Conservation (phyloP, 768 basidiomycete genomes). For the Cytidiella melzeri region DNA sequence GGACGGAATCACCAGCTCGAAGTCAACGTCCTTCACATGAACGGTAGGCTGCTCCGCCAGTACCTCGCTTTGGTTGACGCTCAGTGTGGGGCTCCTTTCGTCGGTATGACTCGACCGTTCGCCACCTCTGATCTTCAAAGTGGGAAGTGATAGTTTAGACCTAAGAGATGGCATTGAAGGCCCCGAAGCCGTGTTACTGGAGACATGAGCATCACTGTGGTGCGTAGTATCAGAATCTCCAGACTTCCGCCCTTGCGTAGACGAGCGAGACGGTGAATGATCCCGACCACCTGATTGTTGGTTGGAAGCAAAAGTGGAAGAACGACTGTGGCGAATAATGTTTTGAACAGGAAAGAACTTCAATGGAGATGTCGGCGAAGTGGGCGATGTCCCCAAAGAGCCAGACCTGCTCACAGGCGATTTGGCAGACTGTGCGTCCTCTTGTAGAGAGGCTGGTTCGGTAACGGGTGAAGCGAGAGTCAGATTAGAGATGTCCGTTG, state of each 20-base stretch:
- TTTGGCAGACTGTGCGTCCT: too few species aligned
- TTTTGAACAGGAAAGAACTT: slow-evolving; percentile 2
- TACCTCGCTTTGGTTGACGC: slow-evolving; percentile 15
- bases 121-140: slow-evolving; percentile 42
- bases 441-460: too few species aligned
- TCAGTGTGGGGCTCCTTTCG: slow-evolving; percentile 23
- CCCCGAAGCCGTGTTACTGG: slow-evolving; percentile 35
- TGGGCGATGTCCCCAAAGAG: not conserved
- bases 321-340: slow-evolving; percentile 9
- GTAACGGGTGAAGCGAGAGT: too few species aligned
- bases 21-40: slow-evolving; percentile 78
- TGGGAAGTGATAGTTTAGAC: slow-evolving; percentile 64
- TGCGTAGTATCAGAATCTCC: slow-evolving; percentile 26
- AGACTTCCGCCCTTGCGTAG: slow-evolving; percentile 12
- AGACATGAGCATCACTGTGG: slow-evolving; percentile 30
- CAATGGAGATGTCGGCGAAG: slow-evolving; percentile 4
- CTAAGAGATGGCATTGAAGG: slow-evolving; percentile 38
- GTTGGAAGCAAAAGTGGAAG: slow-evolving; percentile 7
- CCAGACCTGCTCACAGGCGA: too few species aligned
- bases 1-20: slow-evolving; percentile 63
- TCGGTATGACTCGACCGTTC: slow-evolving; percentile 24
- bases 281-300: slow-evolving; percentile 1
- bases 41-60: slow-evolving; percentile 45
- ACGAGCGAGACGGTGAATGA: slow-evolving; percentile 8
- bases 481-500: too few species aligned